Percentiles rank a stretch among this genome's conserved stretches.
These are phyloP conservation scores for Tylopilus rubrobrunneus DNA, from an alignment of 768 basidiomycete species.

Conservation along the genomic window DNA sequence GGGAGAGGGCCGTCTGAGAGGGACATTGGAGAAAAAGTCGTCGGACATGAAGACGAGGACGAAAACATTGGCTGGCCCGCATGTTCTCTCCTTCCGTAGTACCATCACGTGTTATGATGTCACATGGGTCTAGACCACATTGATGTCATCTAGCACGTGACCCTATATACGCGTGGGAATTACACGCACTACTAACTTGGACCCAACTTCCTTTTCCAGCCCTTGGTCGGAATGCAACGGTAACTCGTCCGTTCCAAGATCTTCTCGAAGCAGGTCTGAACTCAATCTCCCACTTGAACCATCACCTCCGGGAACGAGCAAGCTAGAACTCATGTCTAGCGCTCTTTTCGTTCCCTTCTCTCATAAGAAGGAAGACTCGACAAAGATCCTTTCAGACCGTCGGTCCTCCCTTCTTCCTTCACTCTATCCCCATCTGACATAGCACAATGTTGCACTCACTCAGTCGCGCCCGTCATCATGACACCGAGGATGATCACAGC, in stretches of 20 bases:
- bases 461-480: conserved; percentile 86
- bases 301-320: conserved; percentile 31
- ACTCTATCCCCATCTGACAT: not conserved
- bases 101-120: conserved; percentile 33
- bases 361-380: conserved; percentile 58
- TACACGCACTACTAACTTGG: not conserved
- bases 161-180: conserved; percentile 3
- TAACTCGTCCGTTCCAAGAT: not conserved
- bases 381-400: conserved; percentile 74
- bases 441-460: conserved; percentile 14
- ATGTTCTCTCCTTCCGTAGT: not conserved
- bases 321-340: conserved; percentile 62
- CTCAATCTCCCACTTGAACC: too few relatives aligned
- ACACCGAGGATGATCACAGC: conserved; percentile 78
- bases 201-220: not conserved
- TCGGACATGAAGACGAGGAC: conserved; percentile 15
- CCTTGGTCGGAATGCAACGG: conserved; percentile 16
- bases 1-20: conserved; percentile 13
- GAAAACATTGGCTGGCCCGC: not conserved
- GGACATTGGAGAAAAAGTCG: conserved; percentile 43
- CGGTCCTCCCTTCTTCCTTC: conserved; percentile 28
- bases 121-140: conserved; percentile 21
- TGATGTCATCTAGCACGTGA: conserved; percentile 26
- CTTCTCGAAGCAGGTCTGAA: not conserved
- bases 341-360: conserved; percentile 67